Evolutionary conservation across 108 stramenopile species (phyloP), one percentile per base, ranked within the genome.

Genomic region (Phaeodactylum tricornutum): DNA sequence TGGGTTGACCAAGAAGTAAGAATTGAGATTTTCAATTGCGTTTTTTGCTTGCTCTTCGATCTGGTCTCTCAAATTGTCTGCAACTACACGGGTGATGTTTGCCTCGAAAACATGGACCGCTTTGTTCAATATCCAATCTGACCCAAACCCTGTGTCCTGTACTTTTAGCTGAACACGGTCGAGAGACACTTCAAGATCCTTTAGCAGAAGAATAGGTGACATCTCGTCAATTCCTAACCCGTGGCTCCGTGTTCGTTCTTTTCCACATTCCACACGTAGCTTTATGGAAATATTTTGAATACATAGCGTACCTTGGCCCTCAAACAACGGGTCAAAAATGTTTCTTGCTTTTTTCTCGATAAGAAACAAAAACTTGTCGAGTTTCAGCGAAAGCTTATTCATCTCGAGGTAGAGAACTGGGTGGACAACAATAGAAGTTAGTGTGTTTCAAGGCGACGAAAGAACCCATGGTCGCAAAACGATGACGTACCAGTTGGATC

Each of bases 241-340:
- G 11, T 49, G 27, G 39, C 51, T 75, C n/a, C 14, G 29, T 19
- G 72, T 55, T 8, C 61, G 53, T 39, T 78, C 68, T 32, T 84
- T 86, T 32, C 66, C 69, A 31, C 80, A 72, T 52, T 84, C 79
- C 3, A 91, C 64, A 26, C 77, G 70, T 5, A 91, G 59, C n/a
- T 62, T 61, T 42, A 91, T 69, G 15, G 74, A 86, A 21, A 85
- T 69, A 65, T 91, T 81, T 27, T 69, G 62, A 0, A 91, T 72
- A 24, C 57, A 53, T 9, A 91, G 50, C 21, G 46, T 61, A 27
- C 79, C 84, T 8, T 57, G 33, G 19, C 84, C 88, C 37, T 91
- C 84, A 43, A 91, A 86, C 7, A 84, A 77, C 25, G 88, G 88
- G 57, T 91, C 88, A 42, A 91, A 91, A 12, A 86, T 60, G 24